These are phyloP conservation scores for Xylaria polymorpha DNA, from an alignment of 2,329 filamentous ascomycete genomes.

Conservation along the genomic window DNA sequence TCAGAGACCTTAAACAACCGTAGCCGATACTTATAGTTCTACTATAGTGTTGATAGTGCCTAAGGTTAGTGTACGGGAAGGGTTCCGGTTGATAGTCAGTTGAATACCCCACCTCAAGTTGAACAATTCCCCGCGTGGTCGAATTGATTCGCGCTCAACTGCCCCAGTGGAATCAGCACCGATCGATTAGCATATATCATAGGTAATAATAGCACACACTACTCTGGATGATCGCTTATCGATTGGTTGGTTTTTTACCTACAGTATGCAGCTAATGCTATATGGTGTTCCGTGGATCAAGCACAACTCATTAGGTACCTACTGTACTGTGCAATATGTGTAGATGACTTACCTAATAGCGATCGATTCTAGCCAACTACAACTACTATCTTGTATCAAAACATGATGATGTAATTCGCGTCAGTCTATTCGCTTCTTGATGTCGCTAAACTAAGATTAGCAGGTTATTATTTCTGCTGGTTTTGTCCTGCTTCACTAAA, in stretches of 20 bases:
- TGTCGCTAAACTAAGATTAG: not conserved
- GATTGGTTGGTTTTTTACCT: no score
- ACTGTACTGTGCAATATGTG: not conserved
- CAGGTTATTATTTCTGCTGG: not conserved
- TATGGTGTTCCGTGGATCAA: not conserved
- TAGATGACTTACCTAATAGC: conserved; percentile 1
- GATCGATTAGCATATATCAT: not conserved
- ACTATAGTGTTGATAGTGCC: not conserved
- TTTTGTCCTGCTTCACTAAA: not conserved
- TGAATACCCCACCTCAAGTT: not conserved
- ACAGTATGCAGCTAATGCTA: not conserved
- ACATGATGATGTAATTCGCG: conserved; percentile 6
- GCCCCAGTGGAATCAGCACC: not conserved
- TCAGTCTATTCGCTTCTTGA: not conserved
- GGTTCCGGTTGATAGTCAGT: not conserved
- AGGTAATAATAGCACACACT: no score
- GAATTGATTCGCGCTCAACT: not conserved
- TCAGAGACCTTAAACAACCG: not conserved
- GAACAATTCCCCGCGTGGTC: not conserved
- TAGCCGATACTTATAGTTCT: not conserved
- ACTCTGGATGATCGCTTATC: no score
- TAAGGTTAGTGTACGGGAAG: not conserved
- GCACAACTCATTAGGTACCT: not conserved
- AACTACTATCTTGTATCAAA: not conserved
- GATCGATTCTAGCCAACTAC: not conserved